Percentiles rank a stretch among this genome's conserved stretches.
Evolutionary conservation across 1,284 basidiomycete species (phyloP).

Genomic region (Phellinidium pouzarii): DNA sequence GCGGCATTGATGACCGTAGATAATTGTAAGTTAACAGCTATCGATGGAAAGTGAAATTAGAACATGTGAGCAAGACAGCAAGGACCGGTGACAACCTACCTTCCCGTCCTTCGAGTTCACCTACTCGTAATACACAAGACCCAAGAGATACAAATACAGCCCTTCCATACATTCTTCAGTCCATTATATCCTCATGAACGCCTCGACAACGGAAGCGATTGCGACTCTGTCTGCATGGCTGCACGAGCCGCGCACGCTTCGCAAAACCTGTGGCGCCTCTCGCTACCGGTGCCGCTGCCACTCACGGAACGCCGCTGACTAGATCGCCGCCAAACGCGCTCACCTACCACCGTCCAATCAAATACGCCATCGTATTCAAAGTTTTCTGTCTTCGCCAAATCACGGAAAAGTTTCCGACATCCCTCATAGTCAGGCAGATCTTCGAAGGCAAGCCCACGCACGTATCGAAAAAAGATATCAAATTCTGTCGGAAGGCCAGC

Average conservation of each 20-base stretch:
- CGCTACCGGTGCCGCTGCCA: constrained; percentile 1
- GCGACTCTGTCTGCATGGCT: constrained; percentile 7
- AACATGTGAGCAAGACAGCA: neutral
- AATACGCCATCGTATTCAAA: constrained; percentile 50
- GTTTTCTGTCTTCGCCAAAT: constrained; percentile 44
- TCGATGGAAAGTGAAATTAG: too few species aligned
- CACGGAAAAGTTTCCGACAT: constrained; percentile 74
- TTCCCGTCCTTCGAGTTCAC: neutral
- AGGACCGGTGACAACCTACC: neutral
- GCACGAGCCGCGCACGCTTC: constrained; percentile 19
- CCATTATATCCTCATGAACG: constrained; percentile 7
- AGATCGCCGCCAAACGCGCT: constrained; percentile 12
- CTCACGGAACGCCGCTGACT: constrained; percentile 6
- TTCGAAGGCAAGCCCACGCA: constrained; percentile 81
- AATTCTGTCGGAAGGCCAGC: constrained; percentile 85
- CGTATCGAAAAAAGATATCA: constrained; percentile 81
- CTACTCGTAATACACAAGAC: constrained; percentile 4
- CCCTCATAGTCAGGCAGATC: constrained; percentile 90
- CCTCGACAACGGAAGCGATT: constrained; percentile 9
- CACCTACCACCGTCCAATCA: constrained; percentile 35
- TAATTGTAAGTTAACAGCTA: too few species aligned
- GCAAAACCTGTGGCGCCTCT: constrained; percentile 13
- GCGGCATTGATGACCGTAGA: too few species aligned
- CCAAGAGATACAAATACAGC: constrained; percentile 11
- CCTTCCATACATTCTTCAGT: neutral